Conservation (phyloP, 2,329 filamentous ascomycete species). For the Blastomyces parvus region DNA sequence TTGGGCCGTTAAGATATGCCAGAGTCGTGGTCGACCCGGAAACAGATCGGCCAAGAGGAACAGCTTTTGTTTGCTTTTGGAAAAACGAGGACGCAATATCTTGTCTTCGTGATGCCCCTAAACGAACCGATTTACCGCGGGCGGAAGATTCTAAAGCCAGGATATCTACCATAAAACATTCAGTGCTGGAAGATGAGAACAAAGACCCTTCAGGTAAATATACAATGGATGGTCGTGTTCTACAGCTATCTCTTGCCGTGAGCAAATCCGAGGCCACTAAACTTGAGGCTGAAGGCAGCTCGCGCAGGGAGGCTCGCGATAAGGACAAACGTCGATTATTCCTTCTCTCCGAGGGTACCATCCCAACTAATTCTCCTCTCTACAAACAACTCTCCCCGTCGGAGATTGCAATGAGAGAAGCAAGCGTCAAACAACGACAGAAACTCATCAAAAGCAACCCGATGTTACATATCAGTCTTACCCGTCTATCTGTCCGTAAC, state of each 20-base stretch:
- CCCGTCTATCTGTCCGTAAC: conserved; percentile 83
- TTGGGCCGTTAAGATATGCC: conserved; percentile 83
- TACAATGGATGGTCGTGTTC: conserved; percentile 78
- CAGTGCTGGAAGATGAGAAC: conserved; percentile 77
- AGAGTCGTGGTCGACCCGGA: conserved; percentile 79
- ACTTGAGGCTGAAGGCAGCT: conserved; percentile 59
- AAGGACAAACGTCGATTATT: conserved; percentile 87
- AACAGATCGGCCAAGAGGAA: conserved; percentile 80
- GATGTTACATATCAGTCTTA: conserved; percentile 76
- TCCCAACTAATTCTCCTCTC: conserved; percentile 65
- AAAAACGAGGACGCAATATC: conserved; percentile 62
- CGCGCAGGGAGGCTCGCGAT: conserved; percentile 56
- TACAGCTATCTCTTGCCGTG: conserved; percentile 77
- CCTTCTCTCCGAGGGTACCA: conserved; percentile 75
- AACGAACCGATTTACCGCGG: conserved; percentile 35
- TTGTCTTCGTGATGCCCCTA: conserved; percentile 69
- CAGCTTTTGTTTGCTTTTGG: conserved; percentile 90
- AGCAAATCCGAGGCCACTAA: conserved; percentile 69
- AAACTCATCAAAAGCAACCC: conserved; percentile 87
- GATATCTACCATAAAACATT: conserved; percentile 53
- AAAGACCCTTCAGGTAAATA: conserved; percentile 75
- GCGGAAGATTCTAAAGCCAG: conserved; percentile 30
- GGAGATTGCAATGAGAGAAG: conserved; percentile 79
- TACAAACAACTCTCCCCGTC: conserved; percentile 66
- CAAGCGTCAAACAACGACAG: conserved; percentile 77